Conservation (phyloP, 1,139 yeast genomes). For the Scheffersomyces illinoinensis region DNA sequence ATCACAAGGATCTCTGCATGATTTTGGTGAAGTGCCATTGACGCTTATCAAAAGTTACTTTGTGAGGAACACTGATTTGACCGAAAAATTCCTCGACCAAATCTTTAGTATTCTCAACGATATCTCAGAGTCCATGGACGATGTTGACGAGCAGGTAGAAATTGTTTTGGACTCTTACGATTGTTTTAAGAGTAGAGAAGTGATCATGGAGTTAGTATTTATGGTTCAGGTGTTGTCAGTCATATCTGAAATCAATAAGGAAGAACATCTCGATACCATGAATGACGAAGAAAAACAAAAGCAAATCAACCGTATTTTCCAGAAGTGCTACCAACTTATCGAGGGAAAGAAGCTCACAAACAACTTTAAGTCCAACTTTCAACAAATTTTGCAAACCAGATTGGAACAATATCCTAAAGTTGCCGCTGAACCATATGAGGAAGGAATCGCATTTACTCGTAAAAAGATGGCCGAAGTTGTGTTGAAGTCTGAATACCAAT, state of each 20-base stretch:
- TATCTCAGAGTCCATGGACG: conserved; percentile 33
- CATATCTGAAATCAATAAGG: conserved; percentile 33
- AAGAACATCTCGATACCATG: conserved; percentile 31
- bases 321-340: conserved; percentile 48
- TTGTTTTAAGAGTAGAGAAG: conserved; percentile 56
- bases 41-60: conserved; percentile 36
- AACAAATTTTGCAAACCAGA: conserved; percentile 32
- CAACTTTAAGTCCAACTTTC: conserved; percentile 30
- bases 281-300: conserved; percentile 28
- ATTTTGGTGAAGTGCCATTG: conserved; percentile 75
- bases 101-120: conserved; percentile 27
- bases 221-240: conserved; percentile 54
- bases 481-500: conserved; percentile 51
- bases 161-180: conserved; percentile 61
- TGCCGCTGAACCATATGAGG: conserved; percentile 23
- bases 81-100: conserved; percentile 24
- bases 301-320: conserved; percentile 43
- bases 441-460: conserved; percentile 13
- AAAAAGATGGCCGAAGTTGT: conserved; percentile 54
- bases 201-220: conserved; percentile 56
- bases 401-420: conserved; percentile 42
- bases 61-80: conserved; percentile 21
- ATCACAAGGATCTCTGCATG: conserved; percentile 68
- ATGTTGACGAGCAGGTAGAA: conserved; percentile 48
- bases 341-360: conserved; percentile 44